Conservation (phyloP, 305 asterid species). For the Caryopteris hybrid region DNA sequence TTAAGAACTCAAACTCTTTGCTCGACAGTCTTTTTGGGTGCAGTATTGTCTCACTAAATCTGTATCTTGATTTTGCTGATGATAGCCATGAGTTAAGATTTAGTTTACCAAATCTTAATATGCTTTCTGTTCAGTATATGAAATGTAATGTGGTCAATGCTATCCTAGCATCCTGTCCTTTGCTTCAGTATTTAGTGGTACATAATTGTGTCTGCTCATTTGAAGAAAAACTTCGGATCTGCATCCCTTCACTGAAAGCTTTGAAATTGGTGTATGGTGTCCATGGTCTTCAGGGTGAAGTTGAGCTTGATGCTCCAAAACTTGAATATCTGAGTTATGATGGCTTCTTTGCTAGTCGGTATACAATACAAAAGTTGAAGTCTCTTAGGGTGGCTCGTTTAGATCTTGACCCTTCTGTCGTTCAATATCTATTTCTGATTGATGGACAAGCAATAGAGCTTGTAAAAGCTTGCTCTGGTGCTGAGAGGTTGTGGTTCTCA, state of each 20-base stretch:
- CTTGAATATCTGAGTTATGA: background rate
- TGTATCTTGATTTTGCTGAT: background rate
- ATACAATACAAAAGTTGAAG: background rate
- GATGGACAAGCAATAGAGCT: background rate
- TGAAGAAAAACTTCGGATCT: conserved; percentile 4
- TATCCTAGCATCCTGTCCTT: conserved; percentile 13
- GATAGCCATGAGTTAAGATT: conserved; percentile 3
- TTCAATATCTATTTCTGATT: background rate
- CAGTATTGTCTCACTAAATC: conserved; percentile 2
- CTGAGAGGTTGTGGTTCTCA: conserved; percentile 1
- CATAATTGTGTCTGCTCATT: background rate
- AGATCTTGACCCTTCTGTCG: background rate
- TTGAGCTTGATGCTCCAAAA: conserved; percentile 21
- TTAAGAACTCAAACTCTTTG: background rate
- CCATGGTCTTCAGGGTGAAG: background rate
- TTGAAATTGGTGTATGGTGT: background rate
- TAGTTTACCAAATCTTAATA: conserved; percentile 11
- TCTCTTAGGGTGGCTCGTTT: conserved; percentile 4
- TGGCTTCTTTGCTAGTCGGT: conserved; percentile 6
- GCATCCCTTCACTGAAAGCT: conserved; percentile 11
- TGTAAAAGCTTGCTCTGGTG: background rate
- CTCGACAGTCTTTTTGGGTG: conserved; percentile 20
- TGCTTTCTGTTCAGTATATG: background rate
- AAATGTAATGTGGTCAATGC: background rate
- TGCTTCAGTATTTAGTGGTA: background rate